phyloP scores from a whole-genome alignment of 495 filamentous ascomycete species.

The Penicillium waksmanii region DNA sequence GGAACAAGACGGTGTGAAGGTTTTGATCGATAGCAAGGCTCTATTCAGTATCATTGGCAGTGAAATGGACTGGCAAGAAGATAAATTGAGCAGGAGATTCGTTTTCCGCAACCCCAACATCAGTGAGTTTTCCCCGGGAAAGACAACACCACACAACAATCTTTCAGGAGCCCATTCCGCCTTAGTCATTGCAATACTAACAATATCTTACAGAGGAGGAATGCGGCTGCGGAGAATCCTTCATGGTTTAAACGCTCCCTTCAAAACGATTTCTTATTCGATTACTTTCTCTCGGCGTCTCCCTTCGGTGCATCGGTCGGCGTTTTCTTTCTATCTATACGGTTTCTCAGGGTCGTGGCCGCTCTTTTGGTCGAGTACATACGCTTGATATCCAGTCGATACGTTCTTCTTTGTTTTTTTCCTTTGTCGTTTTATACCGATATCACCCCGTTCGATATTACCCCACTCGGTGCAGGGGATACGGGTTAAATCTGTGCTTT shows the following conservation, averaged over 20 bases:
- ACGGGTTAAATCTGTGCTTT: slow-evolving; percentile 6
- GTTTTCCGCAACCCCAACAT: slow-evolving; percentile 98
- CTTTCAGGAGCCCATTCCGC: background rate
- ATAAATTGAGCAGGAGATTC: slow-evolving; percentile 86
- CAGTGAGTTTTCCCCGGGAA: slow-evolving; percentile 64
- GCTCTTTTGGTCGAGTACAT: slow-evolving; percentile 29
- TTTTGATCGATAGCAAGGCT: slow-evolving; percentile 94
- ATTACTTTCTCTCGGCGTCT: slow-evolving; percentile 27
- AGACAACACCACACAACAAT: background rate
- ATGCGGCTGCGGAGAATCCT: slow-evolving; percentile 97
- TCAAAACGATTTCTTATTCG: slow-evolving; percentile 21
- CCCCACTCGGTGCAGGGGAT: background rate
- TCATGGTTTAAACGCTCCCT: slow-evolving; percentile 68
- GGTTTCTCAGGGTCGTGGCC: slow-evolving; percentile 21
- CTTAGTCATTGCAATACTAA: background rate
- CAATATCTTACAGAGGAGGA: slow-evolving; percentile 72
- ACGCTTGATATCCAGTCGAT: slow-evolving; percentile 43
- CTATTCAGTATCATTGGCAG: slow-evolving; percentile 97
- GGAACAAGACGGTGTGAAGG: slow-evolving; percentile 94
- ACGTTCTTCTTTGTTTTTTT: slow-evolving; percentile 18
- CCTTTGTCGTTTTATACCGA: slow-evolving; percentile 15
- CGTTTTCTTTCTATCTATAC: slow-evolving; percentile 29
- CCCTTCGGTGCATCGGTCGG: slow-evolving; percentile 47
- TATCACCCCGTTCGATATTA: background rate
- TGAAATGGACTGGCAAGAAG: slow-evolving; percentile 99